Percentiles rank a stretch among this genome's conserved stretches.
phyloP scores from a whole-genome alignment of 75 land plant species.

The Azolla pinnata region DNA sequence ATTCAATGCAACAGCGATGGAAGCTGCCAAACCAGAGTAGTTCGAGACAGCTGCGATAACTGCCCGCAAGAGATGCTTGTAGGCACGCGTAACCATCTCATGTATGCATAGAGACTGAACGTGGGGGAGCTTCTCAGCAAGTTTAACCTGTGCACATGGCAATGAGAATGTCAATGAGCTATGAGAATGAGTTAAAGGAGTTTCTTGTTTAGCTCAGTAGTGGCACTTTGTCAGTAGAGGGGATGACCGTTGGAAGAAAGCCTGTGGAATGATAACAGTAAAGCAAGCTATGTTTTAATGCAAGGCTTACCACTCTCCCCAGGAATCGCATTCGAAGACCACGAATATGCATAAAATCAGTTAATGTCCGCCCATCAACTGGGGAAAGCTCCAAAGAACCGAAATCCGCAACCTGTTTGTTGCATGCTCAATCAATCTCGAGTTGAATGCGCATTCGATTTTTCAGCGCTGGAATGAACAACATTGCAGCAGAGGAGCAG shows the following conservation, averaged over 20 bases:
- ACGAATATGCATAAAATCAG: slow-evolving; percentile 93
- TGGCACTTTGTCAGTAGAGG: too few relatives aligned
- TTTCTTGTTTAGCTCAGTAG: too few relatives aligned
- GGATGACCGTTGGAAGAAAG: too few relatives aligned
- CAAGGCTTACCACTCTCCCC: slow-evolving; percentile 77
- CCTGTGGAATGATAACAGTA: too few relatives aligned
- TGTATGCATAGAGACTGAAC: slow-evolving; percentile 85
- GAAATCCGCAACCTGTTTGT: slow-evolving; percentile 93
- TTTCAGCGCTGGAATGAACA: background rate
- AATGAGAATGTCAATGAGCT: background rate
- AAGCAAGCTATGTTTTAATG: too few relatives aligned
- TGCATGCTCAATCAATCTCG: too few relatives aligned
- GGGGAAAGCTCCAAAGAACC: slow-evolving; percentile 90
- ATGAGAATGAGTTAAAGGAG: background rate
- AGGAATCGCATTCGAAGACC: slow-evolving; percentile 82
- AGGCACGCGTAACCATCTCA: slow-evolving; percentile 91
- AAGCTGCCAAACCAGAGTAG: slow-evolving; percentile 33
- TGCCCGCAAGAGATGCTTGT: slow-evolving; percentile 73
- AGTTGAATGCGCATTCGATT: too few relatives aligned
- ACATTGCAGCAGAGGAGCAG: slow-evolving; percentile 1
- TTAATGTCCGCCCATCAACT: slow-evolving; percentile 86
- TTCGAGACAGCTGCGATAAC: slow-evolving; percentile 45
- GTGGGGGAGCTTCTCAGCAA: slow-evolving; percentile 77
- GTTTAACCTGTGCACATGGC: slow-evolving; percentile 53
- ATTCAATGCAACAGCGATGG: slow-evolving; percentile 61